phyloP scores from a whole-genome alignment of 345 rosid species.

The Rhodamnia argentea region DNA sequence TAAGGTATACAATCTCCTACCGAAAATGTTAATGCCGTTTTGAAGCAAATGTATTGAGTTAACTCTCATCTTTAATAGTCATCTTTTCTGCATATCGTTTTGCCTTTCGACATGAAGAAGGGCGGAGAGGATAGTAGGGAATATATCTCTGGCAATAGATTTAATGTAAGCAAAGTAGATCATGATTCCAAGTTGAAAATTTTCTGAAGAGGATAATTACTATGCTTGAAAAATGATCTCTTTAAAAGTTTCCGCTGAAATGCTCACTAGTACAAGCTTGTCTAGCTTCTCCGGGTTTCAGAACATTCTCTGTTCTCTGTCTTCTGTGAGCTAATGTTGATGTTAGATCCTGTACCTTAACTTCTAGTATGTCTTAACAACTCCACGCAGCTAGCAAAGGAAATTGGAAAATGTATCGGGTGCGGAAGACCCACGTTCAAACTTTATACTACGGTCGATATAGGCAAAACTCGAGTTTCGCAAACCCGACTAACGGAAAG shows the following conservation, averaged over 20 bases:
- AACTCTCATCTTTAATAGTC: background rate
- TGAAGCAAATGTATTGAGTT: background rate
- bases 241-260: background rate
- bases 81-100: background rate
- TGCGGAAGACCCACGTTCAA: constrained; percentile 15
- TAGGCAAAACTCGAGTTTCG: constrained; percentile 28
- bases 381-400: constrained; percentile 13
- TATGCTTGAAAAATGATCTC: background rate
- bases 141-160: background rate
- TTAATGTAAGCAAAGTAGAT: background rate
- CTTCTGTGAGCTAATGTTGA: background rate
- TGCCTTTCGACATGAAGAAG: background rate
- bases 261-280: background rate
- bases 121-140: background rate
- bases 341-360: background rate
- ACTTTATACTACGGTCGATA: constrained; percentile 27
- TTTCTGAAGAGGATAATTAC: background rate
- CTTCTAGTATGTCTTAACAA: background rate
- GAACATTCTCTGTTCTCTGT: background rate
- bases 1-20: constrained; percentile 15
- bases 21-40: background rate
- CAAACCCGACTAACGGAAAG: constrained; percentile 18
- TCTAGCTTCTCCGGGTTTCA: background rate
- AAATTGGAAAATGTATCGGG: constrained; percentile 10
- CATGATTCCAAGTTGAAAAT: background rate